Base-by-base conservation (phyloP, 345 rosid genomes). In the Crucihimalaya himalaica region DNA sequence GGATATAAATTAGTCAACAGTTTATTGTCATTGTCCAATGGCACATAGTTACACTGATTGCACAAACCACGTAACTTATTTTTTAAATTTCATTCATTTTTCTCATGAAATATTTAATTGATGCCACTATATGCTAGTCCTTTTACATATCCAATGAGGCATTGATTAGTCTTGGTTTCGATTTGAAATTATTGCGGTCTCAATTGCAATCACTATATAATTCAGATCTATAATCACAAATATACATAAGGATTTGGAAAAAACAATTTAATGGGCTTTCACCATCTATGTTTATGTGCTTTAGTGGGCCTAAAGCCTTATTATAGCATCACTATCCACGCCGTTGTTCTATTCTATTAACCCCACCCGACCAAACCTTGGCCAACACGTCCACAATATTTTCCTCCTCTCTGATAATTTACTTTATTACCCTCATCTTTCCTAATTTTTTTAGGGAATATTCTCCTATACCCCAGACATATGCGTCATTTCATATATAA, bases 321-420 rank as follows among this genome's bases (percentile, higher is more conserved):
- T 37, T 6, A 58, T 1, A 8, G 2, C 28, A 35, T n/a, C 46
- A 58, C 2, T 58, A 6, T 46, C 50, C 71, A 55, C 57, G 71
- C 71, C 58, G 39, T 6, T 53, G 58, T 25, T 25, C 18, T 25
- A 27, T 14, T 21, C 28, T 50, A 50, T 50, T 21, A 25, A 50
- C 54, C 28, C 54, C 14, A 18, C 54, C 14, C 54, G 16, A 43
- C 48, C 63, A 75, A 56, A 68, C 74, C 74, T 76, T 68, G 74
- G 39, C 70, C 74, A 12, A 76, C 74, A 76, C 79, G 79, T 43
- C 70, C 57, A 68, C 4, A 29, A 68, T 37, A 66, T 75, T 3
- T 12, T 42, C 40, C 25, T 23, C 11, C 1, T 2, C 51, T 5
- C 0, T 16, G 2, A 0, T 45, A 45, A 45, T 10, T 70, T 19